Base-by-base conservation (phyloP, 2,329 filamentous ascomycete species). In the Pyrenophora teres region DNA sequence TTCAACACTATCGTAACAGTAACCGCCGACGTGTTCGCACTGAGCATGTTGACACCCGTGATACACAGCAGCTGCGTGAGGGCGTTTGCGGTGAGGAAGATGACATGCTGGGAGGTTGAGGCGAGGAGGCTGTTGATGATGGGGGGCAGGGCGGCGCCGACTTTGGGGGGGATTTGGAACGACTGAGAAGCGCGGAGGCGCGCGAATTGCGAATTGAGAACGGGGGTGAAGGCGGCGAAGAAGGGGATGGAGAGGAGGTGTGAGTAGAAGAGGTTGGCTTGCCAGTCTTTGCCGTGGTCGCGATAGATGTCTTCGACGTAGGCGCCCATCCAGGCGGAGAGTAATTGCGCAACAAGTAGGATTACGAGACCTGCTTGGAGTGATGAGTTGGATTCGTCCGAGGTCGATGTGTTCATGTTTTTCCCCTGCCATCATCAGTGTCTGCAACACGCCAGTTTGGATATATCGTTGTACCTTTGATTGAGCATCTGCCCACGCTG, bases 1-100 rank as follows among this genome's bases (percentile, higher is more conserved):
- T 97, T 99, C 54, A 99, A 80, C 40, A 97, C 92, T 64, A 99
- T 96, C 1, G 93, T 97, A 19, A 99, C 94, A 0, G 94, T 97
- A 48, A 99, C 81, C 0, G 94, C 95, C 3, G 92, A 93, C 3
- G 90, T 90, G 47, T 87, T 88, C 0, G 93, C 90, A 1, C 90
- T 92, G 4, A 99, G 81, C n/a, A 96, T 82, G 63, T 97, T 97
- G 50, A 99, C 94, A 1, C 94, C 94, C 3, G 92, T 89, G 58
- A 99, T 97, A 73, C 94, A 99, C 19, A 92, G 84, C 67, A 97
- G 91, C 74, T 99, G 94, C 3, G 94, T 97, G 41, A 95, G 70
- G 0, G 95, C 90, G 65, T 95, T 95, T 56, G 88, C 80, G 1
- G 80, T 76, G 13, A 95, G 80, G 66, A 86, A 91, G 30, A 86